Conservation (phyloP, 495 filamentous ascomycete genomes). For the Penicillium atrosanguineum region DNA sequence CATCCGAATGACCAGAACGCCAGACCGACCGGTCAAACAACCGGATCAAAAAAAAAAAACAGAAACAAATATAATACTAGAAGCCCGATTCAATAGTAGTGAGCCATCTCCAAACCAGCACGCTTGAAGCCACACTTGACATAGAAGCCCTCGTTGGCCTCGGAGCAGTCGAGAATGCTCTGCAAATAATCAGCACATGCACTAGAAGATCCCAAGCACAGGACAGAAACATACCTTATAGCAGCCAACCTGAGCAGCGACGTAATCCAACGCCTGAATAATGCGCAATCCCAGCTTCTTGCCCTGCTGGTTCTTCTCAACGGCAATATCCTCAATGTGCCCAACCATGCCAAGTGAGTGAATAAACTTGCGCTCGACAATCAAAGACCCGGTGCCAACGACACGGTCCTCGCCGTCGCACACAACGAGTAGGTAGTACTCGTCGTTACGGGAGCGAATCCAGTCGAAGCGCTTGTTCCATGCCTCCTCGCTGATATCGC, state of each 20-base stretch:
- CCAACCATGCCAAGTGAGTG: constrained; percentile 63
- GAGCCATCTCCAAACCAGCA: constrained; percentile 94
- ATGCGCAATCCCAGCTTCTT: constrained; percentile 92
- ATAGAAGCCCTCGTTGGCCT: constrained; percentile 95
- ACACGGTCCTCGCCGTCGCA: constrained; percentile 67
- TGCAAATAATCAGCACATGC: constrained; percentile 21
- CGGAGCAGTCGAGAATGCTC: constrained; percentile 73
- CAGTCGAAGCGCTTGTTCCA: constrained; percentile 82
- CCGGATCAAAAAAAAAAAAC: neutral
- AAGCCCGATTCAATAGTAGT: constrained; percentile 66
- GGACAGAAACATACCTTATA: constrained; percentile 70
- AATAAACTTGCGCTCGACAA: constrained; percentile 66
- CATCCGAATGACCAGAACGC: constrained; percentile 16
- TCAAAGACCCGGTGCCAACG: constrained; percentile 82
- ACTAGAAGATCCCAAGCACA: neutral
- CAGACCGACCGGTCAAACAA: constrained; percentile 1
- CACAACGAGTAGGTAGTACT: constrained; percentile 83
- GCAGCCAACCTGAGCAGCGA: constrained; percentile 81
- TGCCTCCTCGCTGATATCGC: constrained; percentile 71
- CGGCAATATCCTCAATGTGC: constrained; percentile 98
- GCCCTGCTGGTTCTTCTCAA: constrained; percentile 89
- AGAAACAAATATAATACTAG: neutral
- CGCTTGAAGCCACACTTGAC: constrained; percentile 96
- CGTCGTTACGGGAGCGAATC: constrained; percentile 73
- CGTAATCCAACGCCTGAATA: constrained; percentile 89